phyloP scores from a whole-genome alignment of 805 yeast species.

The Clavispora carvajalis region DNA sequence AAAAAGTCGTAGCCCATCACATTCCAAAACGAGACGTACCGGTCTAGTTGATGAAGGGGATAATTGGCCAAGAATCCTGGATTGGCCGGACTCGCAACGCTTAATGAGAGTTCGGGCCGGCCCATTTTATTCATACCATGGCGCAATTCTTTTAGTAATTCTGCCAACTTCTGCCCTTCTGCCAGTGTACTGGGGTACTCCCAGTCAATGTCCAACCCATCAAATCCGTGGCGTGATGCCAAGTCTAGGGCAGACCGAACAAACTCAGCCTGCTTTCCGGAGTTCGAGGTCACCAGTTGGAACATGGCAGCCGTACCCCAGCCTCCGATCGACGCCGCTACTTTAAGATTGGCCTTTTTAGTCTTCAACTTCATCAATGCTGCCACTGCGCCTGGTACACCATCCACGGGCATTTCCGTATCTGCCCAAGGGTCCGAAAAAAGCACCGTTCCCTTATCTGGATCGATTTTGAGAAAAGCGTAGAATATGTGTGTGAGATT shows the following conservation, averaged over 20 bases:
- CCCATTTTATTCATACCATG: conserved; percentile 26
- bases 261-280: conserved; percentile 37
- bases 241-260: conserved; percentile 43
- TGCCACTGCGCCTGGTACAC: conserved; percentile 8
- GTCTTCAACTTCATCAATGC: conserved; percentile 43
- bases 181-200: conserved; percentile 62
- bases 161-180: conserved; percentile 43
- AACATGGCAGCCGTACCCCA: conserved; percentile 48
- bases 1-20: conserved; percentile 88
- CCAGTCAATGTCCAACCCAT: conserved; percentile 94
- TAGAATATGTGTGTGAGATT: conserved; percentile 66
- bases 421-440: conserved; percentile 69
- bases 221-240: conserved; percentile 59
- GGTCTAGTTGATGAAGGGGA: conserved; percentile 50
- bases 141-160: conserved; percentile 39
- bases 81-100: conserved; percentile 77
- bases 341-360: conserved; percentile 38
- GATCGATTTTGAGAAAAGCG: conserved; percentile 65
- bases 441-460: conserved; percentile 45
- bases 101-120: conserved; percentile 42
- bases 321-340: conserved; percentile 82
- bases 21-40: conserved; percentile 65
- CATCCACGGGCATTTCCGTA: conserved; percentile 40
- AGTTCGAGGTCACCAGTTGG: conserved; percentile 21
- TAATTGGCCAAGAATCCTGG: conserved; percentile 39